phyloP scores from a whole-genome alignment of 176 grass and related monocot genomes.

The Tillandsia fasciculata region DNA sequence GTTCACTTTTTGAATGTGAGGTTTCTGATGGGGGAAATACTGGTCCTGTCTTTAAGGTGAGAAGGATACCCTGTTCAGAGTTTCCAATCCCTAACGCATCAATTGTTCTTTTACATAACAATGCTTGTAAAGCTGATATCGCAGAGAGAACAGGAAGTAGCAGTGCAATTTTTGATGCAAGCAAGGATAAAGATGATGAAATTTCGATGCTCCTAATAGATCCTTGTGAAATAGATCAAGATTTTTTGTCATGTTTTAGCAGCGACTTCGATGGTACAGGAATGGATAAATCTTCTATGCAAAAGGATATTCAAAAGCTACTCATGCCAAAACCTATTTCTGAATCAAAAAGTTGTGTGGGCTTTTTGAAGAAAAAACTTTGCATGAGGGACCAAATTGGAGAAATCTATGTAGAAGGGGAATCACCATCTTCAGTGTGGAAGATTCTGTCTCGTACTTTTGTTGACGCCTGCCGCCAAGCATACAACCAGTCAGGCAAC shows the following conservation, averaged over 20 bases:
- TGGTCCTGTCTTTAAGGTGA: constrained; percentile 73
- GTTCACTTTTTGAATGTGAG: constrained; percentile 93
- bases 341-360: constrained; percentile 19
- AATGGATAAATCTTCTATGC: constrained; percentile 11
- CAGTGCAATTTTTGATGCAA: constrained; percentile 35
- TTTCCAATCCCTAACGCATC: constrained; percentile 61
- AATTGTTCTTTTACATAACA: constrained; percentile 59
- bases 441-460: constrained; percentile 62
- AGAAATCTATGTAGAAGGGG: constrained; percentile 78
- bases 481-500: constrained; percentile 59
- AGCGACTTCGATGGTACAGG: constrained; percentile 31
- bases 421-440: constrained; percentile 60
- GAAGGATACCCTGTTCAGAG: constrained; percentile 67
- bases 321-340: constrained; percentile 6
- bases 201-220: constrained; percentile 51
- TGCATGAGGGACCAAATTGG: constrained; percentile 63
- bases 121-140: constrained; percentile 35
- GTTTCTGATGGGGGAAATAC: constrained; percentile 65
- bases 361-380: constrained; percentile 21
- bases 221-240: constrained; percentile 40
- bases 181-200: constrained; percentile 52
- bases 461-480: constrained; percentile 69
- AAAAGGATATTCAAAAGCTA: constrained; percentile 18
- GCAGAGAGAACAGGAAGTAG: constrained; percentile 58
- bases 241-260: constrained; percentile 49